These are phyloP conservation scores for Phoenix roebelenii DNA, from an alignment of 176 grass and related monocot species.

Conservation along the genomic window DNA sequence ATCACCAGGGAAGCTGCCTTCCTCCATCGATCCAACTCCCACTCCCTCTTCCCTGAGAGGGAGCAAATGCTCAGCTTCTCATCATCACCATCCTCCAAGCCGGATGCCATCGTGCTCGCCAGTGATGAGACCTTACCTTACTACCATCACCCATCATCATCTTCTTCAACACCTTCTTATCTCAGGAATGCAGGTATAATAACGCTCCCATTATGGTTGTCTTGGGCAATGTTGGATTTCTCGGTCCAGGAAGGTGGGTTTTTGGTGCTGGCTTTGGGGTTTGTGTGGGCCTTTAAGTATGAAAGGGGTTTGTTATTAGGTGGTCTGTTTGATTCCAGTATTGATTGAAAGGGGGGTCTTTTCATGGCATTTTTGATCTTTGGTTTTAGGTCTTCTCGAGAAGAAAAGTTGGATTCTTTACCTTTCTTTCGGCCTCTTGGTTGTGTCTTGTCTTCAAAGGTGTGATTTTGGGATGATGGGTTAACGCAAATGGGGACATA, in stretches of 20 bases:
- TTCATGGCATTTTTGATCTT: slow-evolving; percentile 3
- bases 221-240: background rate
- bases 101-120: slow-evolving; percentile 7
- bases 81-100: slow-evolving; percentile 20
- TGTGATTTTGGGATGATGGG: slow-evolving; percentile 23
- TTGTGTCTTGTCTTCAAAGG: slow-evolving; percentile 36
- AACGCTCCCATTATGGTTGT: background rate
- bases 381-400: slow-evolving; percentile 17
- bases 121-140: slow-evolving; percentile 23
- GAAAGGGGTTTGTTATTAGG: background rate
- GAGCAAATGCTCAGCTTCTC: slow-evolving; percentile 45
- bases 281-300: no score
- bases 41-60: slow-evolving; percentile 26
- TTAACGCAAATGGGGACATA: slow-evolving; percentile 18
- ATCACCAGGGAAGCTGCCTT: slow-evolving; percentile 6
- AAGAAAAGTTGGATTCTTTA: slow-evolving; percentile 16
- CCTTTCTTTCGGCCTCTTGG: slow-evolving; percentile 31
- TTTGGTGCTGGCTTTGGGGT: slow-evolving; percentile 17
- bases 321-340: slow-evolving; percentile 18
- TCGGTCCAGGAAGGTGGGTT: slow-evolving; percentile 22
- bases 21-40: slow-evolving; percentile 11
- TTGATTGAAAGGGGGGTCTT: slow-evolving; percentile 28
- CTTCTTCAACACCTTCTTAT: slow-evolving; percentile 20
- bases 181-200: slow-evolving; percentile 35
- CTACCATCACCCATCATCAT: slow-evolving; percentile 12